These are phyloP conservation scores for Mortierella sp. DNA, from an alignment of 371 early-diverging fungal species.

Conservation along the genomic window DNA sequence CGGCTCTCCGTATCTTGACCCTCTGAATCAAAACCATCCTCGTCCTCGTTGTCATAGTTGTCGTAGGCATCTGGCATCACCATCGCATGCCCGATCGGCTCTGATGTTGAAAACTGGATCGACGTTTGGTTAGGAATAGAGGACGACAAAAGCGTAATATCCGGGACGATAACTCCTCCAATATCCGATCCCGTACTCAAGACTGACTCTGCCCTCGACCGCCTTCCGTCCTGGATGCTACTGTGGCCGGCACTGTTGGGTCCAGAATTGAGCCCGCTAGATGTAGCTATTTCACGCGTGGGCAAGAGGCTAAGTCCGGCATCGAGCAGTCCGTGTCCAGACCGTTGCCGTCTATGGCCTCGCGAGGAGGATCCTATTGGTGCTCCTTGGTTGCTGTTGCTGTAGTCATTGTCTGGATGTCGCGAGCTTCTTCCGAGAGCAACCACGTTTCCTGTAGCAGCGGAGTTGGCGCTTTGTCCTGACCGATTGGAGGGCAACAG, in stretches of 20 bases:
- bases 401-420: constrained; percentile 16
- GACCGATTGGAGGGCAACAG: constrained; percentile 37
- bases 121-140: constrained; percentile 38
- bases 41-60: neutral
- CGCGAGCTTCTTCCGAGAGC: constrained; percentile 22
- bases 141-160: constrained; percentile 50
- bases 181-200: constrained; percentile 55
- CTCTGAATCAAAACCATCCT: constrained; percentile 7
- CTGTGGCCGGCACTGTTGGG: constrained; percentile 47
- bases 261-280: constrained; percentile 31
- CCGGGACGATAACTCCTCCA: constrained; percentile 48
- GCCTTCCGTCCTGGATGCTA: constrained; percentile 34
- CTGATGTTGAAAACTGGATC: constrained; percentile 31
- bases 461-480: neutral
- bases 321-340: constrained; percentile 47
- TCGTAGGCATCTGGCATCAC: neutral
- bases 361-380: constrained; percentile 13
- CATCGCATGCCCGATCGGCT: constrained; percentile 12
- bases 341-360: constrained; percentile 38
- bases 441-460: constrained; percentile 1
- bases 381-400: neutral
- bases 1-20: neutral
- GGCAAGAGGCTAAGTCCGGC: constrained; percentile 21
- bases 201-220: constrained; percentile 51
- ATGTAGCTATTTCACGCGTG: constrained; percentile 24